Conservation (phyloP, 2,329 filamentous ascomycete genomes). For the Anthostomella pinea region DNA sequence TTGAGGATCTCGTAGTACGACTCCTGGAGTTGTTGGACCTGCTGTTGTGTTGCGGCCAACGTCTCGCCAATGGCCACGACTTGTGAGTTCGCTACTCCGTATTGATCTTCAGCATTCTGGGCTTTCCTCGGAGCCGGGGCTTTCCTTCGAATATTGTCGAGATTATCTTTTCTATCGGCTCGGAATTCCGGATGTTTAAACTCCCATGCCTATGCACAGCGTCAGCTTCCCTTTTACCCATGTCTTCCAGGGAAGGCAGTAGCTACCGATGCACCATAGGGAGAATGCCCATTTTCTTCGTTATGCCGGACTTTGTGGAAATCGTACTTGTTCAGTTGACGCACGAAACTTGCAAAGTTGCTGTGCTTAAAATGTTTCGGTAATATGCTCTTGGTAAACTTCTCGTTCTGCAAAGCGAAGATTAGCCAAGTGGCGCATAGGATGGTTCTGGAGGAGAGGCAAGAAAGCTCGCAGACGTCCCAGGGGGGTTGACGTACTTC, state of each 20-base stretch:
- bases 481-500: slow-evolving; percentile 61
- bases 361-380: slow-evolving; percentile 85
- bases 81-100: slow-evolving; percentile 74
- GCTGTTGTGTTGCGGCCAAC: slow-evolving; percentile 84
- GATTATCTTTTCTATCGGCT: slow-evolving; percentile 89
- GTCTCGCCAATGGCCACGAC: slow-evolving; percentile 87
- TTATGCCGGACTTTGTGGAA: slow-evolving; percentile 90
- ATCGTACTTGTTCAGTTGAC: slow-evolving; percentile 76
- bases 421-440: slow-evolving; percentile 17
- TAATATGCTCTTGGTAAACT: slow-evolving; percentile 78
- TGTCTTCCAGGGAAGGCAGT: slow-evolving; percentile 20
- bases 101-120: slow-evolving; percentile 64
- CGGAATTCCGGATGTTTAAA: slow-evolving; percentile 98
- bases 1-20: slow-evolving; percentile 74
- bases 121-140: slow-evolving; percentile 85
- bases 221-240: slow-evolving; percentile 27
- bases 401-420: slow-evolving; percentile 70
- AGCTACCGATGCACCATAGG: slow-evolving; percentile 74
- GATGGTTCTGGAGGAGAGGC: slow-evolving; percentile 1
- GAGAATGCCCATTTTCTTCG: slow-evolving; percentile 78
- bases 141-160: slow-evolving; percentile 95
- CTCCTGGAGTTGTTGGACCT: slow-evolving; percentile 83
- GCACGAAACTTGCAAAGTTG: slow-evolving; percentile 77
- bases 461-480: too few relatives aligned
- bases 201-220: slow-evolving; percentile 70